These are phyloP conservation scores for Drechslerella coelobrocha DNA, from an alignment of 2,329 filamentous ascomycete species.

Conservation along the genomic window DNA sequence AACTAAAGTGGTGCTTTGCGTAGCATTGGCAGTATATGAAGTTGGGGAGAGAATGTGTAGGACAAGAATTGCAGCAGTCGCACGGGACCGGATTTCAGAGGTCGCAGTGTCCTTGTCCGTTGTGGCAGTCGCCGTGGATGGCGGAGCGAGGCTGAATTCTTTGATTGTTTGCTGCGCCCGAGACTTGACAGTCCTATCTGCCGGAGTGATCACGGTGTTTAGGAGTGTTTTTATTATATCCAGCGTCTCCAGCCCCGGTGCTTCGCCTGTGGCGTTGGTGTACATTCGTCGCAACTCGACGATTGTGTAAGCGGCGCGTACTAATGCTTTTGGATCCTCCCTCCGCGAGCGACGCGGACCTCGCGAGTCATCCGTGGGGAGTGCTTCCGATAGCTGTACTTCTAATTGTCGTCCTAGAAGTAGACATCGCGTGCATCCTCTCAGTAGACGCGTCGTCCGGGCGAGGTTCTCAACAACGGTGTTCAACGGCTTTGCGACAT, in stretches of 20 bases:
- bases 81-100: constrained; percentile 46
- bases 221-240: constrained; percentile 74
- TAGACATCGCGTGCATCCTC: constrained; percentile 78
- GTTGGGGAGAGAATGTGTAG: constrained; percentile 49
- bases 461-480: constrained; percentile 78
- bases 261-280: constrained; percentile 71
- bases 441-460: constrained; percentile 77
- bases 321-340: constrained; percentile 78
- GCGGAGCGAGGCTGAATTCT: constrained; percentile 41
- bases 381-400: constrained; percentile 77
- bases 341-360: constrained; percentile 61
- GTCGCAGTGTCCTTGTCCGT: constrained; percentile 29
- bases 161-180: constrained; percentile 45
- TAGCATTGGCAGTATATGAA: constrained; percentile 48
- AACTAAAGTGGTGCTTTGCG: constrained; percentile 25
- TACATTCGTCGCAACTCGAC: constrained; percentile 76
- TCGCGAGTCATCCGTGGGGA: constrained; percentile 57
- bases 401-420: constrained; percentile 85
- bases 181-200: constrained; percentile 32
- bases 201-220: constrained; percentile 71
- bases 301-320: constrained; percentile 82
- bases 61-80: constrained; percentile 37
- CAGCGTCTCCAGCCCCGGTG: constrained; percentile 75
- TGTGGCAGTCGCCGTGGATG: neutral
- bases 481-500: constrained; percentile 81